Evolutionary conservation across 441 rosid species (phyloP), one percentile per base, ranked within the genome.

Genomic region (Francoa sonchifolia): DNA sequence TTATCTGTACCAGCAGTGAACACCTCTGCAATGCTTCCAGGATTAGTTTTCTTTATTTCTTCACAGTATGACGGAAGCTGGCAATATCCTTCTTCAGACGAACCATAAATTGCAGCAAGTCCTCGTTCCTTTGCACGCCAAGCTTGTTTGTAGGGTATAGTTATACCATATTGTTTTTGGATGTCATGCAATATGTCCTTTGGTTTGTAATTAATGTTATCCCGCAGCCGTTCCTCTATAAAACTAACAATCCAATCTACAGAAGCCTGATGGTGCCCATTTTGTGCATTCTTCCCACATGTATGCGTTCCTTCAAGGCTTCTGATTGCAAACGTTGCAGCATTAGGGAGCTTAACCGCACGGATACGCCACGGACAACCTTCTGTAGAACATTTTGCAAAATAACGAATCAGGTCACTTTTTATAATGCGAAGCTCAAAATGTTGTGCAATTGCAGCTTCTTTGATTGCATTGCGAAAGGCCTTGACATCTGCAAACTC

Each of bases 111-210:
- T 27, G 74, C 74, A 1, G 74, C 74, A 11, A 72, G 70, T n/a
- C 83, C 71, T 8, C 80, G 63, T 54, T 73, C 84, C 52, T 76
- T 70, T 14, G 76, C 81, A 41, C 67, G 76, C 78, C 76, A 71
- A 39, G 81, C 85, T 56, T 77, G 78, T 62, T 73, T 77, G 57
- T 71, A 68, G 1, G 85, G 74, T 32, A 77, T 64, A 19, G 57
- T 66, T 52, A 77, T 71, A 38, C 74, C 74, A 17, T 73, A 62
- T 6, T 68, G 70, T 47, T 62, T 46, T 22, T 64, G 73, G 36
- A 76, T 68, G 43, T 68, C 77, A 22, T 68, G 70, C 36, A 73
- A 52, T 59, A 68, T 77, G 40, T 73, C 74, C 52, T 77, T 77
- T 12, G 81, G 85, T 42, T 73, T 77, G 65, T 68, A 77, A 44